phyloP scores from a whole-genome alignment of 495 filamentous ascomycete species.

The Tuber magnatum region DNA sequence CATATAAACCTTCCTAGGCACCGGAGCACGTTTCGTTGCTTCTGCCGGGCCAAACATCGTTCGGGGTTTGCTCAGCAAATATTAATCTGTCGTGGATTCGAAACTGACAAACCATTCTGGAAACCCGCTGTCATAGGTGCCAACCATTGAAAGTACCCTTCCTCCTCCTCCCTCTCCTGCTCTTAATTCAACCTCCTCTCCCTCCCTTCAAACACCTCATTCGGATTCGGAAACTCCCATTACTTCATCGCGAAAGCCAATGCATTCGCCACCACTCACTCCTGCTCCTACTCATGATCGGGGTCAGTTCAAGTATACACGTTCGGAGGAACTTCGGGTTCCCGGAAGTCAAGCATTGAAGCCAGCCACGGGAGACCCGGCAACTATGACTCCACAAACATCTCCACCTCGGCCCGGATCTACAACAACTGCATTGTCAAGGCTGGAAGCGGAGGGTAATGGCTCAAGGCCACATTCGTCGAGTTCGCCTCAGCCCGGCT shows the following conservation, averaged over 20 bases:
- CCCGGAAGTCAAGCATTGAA: constrained; percentile 38
- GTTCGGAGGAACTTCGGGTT: constrained; percentile 34
- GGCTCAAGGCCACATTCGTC: constrained; percentile 35
- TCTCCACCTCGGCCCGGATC: constrained; percentile 49
- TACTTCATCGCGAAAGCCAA: constrained; percentile 43
- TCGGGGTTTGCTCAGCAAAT: constrained; percentile 3
- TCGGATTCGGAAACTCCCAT: constrained; percentile 37
- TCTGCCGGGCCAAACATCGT: not conserved
- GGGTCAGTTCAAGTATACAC: constrained; percentile 42
- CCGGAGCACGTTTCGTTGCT: constrained; percentile 1
- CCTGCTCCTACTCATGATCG: constrained; percentile 59
- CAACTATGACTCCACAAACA: constrained; percentile 60
- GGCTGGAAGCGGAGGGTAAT: constrained; percentile 10
- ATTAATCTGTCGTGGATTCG: not conserved
- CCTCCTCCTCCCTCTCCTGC: constrained; percentile 23
- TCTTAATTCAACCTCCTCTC: not conserved
- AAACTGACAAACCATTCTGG: constrained; percentile 16
- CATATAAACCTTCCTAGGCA: not conserved
- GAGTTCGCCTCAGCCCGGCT: constrained; percentile 26
- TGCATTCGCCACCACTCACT: constrained; percentile 85
- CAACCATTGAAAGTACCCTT: constrained; percentile 28
- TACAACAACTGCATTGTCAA: constrained; percentile 41
- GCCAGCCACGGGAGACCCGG: constrained; percentile 44
- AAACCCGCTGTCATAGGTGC: constrained; percentile 24
- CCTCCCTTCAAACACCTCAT: not conserved